A percentile compares a stretch with the other conserved stretches of the same genome.
These are phyloP conservation scores for Psophocarpus tetragonolobus DNA, from an alignment of 306 rosid genomes.

Conservation along the genomic window DNA sequence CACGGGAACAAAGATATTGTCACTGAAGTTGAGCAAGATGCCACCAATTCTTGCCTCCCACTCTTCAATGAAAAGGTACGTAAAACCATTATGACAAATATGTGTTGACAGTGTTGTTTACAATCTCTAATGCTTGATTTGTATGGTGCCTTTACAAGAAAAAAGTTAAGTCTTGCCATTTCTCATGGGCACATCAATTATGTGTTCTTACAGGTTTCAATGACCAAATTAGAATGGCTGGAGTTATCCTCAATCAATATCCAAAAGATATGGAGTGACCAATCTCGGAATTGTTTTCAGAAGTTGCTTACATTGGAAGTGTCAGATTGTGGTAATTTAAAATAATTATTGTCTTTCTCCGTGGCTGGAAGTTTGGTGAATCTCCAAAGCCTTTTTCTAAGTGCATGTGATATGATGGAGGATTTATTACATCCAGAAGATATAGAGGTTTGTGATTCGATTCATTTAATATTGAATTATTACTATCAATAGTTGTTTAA, in stretches of 20 bases:
- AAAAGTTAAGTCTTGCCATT: not conserved
- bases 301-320: constrained; percentile 13
- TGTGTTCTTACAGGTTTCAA: constrained; percentile 6
- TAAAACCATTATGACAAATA: not conserved
- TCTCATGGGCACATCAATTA: not conserved
- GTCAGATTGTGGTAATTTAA: not conserved
- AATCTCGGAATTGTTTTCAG: not conserved
- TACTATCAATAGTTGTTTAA: not conserved
- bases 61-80: constrained; percentile 28
- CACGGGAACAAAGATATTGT: not conserved
- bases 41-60: not conserved
- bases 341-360: constrained; percentile 19
- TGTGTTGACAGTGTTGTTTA: too few species aligned
- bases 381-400: constrained; percentile 19
- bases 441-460: not conserved
- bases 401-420: constrained; percentile 15
- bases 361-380: constrained; percentile 9
- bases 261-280: constrained; percentile 12
- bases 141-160: not conserved
- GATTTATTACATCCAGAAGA: not conserved
- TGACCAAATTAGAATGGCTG: constrained; percentile 34
- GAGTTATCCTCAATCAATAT: constrained; percentile 22
- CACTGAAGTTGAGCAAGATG: not conserved
- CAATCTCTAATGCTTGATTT: not conserved
- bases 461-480: not conserved